A percentile compares a stretch with the other conserved stretches of the same genome.
Evolutionary conservation across 208 protist species (phyloP).

Genomic region (Leishmania tropica): DNA sequence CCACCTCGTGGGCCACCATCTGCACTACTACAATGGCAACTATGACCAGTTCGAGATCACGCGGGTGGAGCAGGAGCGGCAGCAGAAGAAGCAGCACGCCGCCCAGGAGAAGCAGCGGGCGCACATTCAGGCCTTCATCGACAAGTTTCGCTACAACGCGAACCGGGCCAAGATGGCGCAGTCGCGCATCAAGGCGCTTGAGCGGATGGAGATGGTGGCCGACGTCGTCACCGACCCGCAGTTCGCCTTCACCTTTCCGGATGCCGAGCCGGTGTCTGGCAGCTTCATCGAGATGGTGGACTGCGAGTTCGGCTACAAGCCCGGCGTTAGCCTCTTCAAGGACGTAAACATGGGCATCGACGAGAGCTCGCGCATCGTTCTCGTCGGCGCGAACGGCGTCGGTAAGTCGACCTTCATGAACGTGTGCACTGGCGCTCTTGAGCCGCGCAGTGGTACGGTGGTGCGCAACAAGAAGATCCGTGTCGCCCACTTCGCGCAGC

Average conservation of each 20-base stretch:
- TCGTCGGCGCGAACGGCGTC: constrained; percentile 92
- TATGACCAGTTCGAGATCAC: constrained; percentile 95
- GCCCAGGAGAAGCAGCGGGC: constrained; percentile 90
- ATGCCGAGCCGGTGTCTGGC: constrained; percentile 78
- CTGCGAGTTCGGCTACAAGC: constrained; percentile 94
- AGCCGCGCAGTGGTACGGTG: constrained; percentile 81
- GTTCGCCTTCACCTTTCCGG: constrained; percentile 93
- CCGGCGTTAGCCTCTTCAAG: constrained; percentile 82
- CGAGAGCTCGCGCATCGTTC: constrained; percentile 87
- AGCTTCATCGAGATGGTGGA: constrained; percentile 89
- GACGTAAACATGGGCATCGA: constrained; percentile 93
- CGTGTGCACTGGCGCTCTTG: constrained; percentile 80
- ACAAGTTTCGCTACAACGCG: constrained; percentile 92
- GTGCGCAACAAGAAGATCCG: constrained; percentile 89
- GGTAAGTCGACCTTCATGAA: constrained; percentile 97
- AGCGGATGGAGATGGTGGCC: constrained; percentile 89
- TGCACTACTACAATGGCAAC: constrained; percentile 94
- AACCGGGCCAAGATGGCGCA: constrained; percentile 94
- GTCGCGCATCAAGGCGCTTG: constrained; percentile 94
- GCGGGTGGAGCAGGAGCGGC: constrained; percentile 83
- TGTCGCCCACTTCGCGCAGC: constrained; percentile 93
- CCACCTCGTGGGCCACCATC: constrained; percentile 82
- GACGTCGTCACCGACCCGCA: constrained; percentile 88
- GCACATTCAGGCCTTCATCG: constrained; percentile 95
- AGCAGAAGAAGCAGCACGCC: constrained; percentile 89